Base-by-base conservation (phyloP, 768 basidiomycete species). In the Boletus sp. region DNA sequence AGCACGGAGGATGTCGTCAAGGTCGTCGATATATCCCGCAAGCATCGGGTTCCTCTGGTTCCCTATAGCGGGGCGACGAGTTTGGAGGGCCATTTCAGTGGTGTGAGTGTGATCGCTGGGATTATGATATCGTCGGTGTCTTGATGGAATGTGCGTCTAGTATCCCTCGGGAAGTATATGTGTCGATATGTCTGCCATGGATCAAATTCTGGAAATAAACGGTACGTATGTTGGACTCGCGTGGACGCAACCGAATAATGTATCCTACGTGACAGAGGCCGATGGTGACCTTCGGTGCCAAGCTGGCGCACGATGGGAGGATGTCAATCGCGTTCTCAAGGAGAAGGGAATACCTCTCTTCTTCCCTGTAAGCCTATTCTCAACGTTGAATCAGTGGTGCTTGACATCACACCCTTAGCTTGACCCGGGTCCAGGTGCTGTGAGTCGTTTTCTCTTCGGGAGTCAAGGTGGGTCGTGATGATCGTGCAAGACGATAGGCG, bases 41-140 rank as follows among this genome's bases (percentile, higher is more conserved):
- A 85, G 84, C n/a, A n/a, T n/a, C n/a, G n/a, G n/a, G n/a, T n/a
- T n/a, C n/a, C n/a, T n/a, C n/a, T n/a, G n/a, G n/a, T 84, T 17
- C 84, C 92, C 3, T 94, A 87, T 65, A 85, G 88, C 47, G 94
- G 92, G 2, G 93, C 90, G 11, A 96, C 92, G 0, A 88, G 86
- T 65, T 77, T 95, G 14, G 94, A 96, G 68, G 92, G 92, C 0
- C 92, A 96, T 73, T 91, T 87, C 59, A 83, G 83, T 47, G 89
- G 89, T 29, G 90, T 90, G 56, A 55, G 79, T 71, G 11, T 24
- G 9, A 4, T 53, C 30, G 1, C 14, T 42, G 3, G 3, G 2
- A 32, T 37, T 35, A 5, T 7, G 9, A n/a, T n/a, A n/a, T 47
- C 35, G 49, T 39, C 39, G 36, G 44, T 55, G 28, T 56, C 49